Conservation (phyloP, 1,139 yeast species). For the Yamadazyma taylorii region DNA sequence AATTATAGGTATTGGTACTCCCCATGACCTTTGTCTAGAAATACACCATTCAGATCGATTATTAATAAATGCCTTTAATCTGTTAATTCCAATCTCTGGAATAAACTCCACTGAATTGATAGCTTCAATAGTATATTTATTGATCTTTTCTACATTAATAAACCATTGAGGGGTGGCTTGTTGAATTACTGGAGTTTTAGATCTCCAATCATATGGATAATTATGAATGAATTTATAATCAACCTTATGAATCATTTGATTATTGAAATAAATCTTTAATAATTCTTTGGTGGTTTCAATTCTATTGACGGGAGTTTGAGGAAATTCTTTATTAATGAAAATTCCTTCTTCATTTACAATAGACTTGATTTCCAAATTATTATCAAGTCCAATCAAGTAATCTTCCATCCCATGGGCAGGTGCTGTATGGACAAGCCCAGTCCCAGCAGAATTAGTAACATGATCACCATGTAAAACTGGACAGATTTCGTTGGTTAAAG, state of each 20-base stretch:
- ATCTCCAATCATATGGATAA: slow-evolving; percentile 97
- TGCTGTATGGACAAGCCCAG: slow-evolving; percentile 95
- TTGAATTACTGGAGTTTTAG: slow-evolving; percentile 91
- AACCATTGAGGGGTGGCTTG: slow-evolving; percentile 98
- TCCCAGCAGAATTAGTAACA: slow-evolving; percentile 81
- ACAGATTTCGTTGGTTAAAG: slow-evolving; percentile 45
- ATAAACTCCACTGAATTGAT: slow-evolving; percentile 62
- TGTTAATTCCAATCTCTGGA: slow-evolving; percentile 70
- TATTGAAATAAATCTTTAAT: slow-evolving; percentile 38
- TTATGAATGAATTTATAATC: slow-evolving; percentile 67
- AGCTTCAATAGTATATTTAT: slow-evolving; percentile 58
- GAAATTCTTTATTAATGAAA: slow-evolving; percentile 48
- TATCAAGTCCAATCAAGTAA: slow-evolving; percentile 63
- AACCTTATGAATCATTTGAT: slow-evolving; percentile 48
- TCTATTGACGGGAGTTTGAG: slow-evolving; percentile 52
- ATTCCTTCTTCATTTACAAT: slow-evolving; percentile 79
- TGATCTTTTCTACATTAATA: slow-evolving; percentile 78
- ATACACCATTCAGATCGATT: slow-evolving; percentile 96
- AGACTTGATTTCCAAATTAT: slow-evolving; percentile 62
- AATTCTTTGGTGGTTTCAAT: slow-evolving; percentile 50
- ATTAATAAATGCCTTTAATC: slow-evolving; percentile 70
- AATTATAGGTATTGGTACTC: slow-evolving; percentile 93
- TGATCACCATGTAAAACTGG: slow-evolving; percentile 81
- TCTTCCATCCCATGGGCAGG: slow-evolving; percentile 99
- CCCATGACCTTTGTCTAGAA: slow-evolving; percentile 97